Percentiles rank a stretch among this genome's conserved stretches.
Conservation (phyloP, 345 rosid genomes). For the Psidium friedrichsthalianum region DNA sequence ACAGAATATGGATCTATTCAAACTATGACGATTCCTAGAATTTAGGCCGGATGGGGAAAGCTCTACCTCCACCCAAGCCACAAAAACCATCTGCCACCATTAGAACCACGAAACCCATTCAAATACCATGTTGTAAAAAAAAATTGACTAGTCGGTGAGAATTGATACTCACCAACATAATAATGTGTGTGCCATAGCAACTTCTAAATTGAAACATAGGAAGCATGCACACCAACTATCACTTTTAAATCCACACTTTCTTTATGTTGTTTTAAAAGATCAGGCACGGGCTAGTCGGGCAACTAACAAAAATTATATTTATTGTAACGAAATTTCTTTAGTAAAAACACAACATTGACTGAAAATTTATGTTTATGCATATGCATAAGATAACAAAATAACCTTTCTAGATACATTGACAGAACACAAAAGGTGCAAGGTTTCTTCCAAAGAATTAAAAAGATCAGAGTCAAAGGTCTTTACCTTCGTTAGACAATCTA, state of each 20-base stretch:
- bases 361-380: neutral
- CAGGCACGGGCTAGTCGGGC: neutral
- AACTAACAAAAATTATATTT: neutral
- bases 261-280: neutral
- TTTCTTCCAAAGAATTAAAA: neutral
- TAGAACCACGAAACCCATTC: neutral
- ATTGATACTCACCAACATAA: neutral
- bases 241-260: neutral
- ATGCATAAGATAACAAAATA: neutral
- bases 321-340: neutral
- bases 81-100: neutral
- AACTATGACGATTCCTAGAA: neutral
- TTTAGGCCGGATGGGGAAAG: neutral
- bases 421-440: neutral
- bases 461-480: neutral
- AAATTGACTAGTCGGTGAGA: neutral
- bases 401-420: neutral
- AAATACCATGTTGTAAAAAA: neutral
- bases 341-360: neutral
- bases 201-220: neutral
- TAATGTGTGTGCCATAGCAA: neutral
- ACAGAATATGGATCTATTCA: neutral
- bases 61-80: neutral
- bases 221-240: neutral
- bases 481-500: conserved; percentile 96